A percentile compares a stretch with the other conserved stretches of the same genome.
phyloP scores from a whole-genome alignment of 768 basidiomycete species.

The Strobilomyces confusus region DNA sequence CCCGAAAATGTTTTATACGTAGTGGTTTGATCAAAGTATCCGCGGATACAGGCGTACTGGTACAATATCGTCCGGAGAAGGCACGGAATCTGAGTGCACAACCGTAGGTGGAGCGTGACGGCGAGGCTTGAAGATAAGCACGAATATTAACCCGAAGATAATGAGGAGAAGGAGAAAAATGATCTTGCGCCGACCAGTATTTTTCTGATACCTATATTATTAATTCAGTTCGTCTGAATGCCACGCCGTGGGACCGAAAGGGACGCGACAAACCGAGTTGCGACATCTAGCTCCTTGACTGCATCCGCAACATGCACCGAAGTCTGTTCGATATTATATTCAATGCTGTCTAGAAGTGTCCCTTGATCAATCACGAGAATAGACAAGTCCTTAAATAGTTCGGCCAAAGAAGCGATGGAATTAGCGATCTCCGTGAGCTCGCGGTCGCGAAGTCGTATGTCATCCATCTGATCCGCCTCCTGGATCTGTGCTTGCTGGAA shows the following conservation, averaged over 20 bases:
- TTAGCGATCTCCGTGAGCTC: constrained; percentile 89
- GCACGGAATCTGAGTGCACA: constrained; percentile 24
- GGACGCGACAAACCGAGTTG: constrained; percentile 60
- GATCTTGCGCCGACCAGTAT: constrained; percentile 87
- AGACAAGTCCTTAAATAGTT: constrained; percentile 94
- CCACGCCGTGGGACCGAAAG: background rate
- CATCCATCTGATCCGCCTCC: constrained; percentile 37
- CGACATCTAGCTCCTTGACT: constrained; percentile 77
- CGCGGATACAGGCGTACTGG: constrained; percentile 30
- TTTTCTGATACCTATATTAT: constrained; percentile 78
- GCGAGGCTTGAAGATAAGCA: constrained; percentile 91
- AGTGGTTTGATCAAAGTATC: constrained; percentile 27
- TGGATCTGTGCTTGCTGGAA: constrained; percentile 32
- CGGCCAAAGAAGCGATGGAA: constrained; percentile 86
- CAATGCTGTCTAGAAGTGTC: constrained; percentile 91
- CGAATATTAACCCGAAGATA: constrained; percentile 82
- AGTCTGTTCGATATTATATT: constrained; percentile 96
- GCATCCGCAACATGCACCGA: constrained; percentile 78
- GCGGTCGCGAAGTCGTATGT: constrained; percentile 48
- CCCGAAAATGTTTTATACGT: constrained; percentile 14
- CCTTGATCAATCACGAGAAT: constrained; percentile 96
- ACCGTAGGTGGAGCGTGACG: constrained; percentile 38
- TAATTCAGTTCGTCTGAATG: background rate
- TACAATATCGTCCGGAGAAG: constrained; percentile 27
- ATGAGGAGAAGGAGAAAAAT: constrained; percentile 89